phyloP scores from a whole-genome alignment of 306 rosid genomes.

The Hippophae gyantsensis region DNA sequence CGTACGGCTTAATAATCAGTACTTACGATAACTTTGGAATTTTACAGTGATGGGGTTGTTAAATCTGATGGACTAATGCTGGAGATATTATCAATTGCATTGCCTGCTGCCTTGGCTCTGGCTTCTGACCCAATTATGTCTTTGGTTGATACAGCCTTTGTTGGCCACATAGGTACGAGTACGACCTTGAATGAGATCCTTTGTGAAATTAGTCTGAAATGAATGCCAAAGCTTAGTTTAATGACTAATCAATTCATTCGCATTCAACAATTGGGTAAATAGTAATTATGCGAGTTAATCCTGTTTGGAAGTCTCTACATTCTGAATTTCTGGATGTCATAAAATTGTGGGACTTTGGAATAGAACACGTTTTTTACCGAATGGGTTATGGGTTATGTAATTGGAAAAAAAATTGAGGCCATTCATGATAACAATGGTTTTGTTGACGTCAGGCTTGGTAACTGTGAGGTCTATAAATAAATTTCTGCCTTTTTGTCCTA shows the following conservation, averaged over 20 bases:
- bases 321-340: too few relatives aligned
- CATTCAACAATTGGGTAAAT: too few relatives aligned
- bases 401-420: too few relatives aligned
- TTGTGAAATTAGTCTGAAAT: slow-evolving; percentile 3
- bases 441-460: too few relatives aligned
- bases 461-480: too few relatives aligned
- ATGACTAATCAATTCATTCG: background rate
- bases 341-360: too few relatives aligned
- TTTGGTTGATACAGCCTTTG: slow-evolving; percentile 83
- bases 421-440: too few relatives aligned
- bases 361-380: too few relatives aligned
- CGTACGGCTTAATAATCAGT: background rate
- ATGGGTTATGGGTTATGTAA: too few relatives aligned
- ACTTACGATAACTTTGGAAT: background rate
- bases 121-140: slow-evolving; percentile 84
- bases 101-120: slow-evolving; percentile 88
- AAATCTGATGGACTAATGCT: slow-evolving; percentile 48
- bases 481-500: slow-evolving; percentile 6
- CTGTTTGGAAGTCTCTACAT: too few relatives aligned
- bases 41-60: slow-evolving; percentile 27
- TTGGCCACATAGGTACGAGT: slow-evolving; percentile 79
- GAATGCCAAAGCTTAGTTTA: background rate
- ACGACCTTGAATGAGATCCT: slow-evolving; percentile 9
- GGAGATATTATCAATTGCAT: slow-evolving; percentile 76
- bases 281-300: too few relatives aligned